Evolutionary conservation across 768 basidiomycete genomes (phyloP).

Genomic region (Butyriboletus loyo): DNA sequence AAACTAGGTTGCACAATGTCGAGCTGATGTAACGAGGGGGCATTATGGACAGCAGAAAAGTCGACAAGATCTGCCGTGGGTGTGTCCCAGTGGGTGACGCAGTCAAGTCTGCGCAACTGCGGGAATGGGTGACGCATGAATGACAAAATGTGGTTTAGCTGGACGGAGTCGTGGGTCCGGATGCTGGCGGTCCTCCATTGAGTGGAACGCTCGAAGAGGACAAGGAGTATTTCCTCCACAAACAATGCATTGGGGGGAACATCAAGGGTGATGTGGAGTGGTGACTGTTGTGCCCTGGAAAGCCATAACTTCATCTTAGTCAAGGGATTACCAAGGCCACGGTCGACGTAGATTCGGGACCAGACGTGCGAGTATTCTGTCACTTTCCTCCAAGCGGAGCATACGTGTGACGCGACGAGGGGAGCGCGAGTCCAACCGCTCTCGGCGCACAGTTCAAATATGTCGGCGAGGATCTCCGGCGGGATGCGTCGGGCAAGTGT

Average conservation of each 20-base stretch:
- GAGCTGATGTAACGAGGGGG: constrained; percentile 35
- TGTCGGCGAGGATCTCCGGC: constrained; percentile 49
- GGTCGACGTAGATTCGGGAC: constrained; percentile 54
- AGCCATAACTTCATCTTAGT: constrained; percentile 51
- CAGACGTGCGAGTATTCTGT: constrained; percentile 51
- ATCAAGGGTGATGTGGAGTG: constrained; percentile 45
- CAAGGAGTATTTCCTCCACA: constrained; percentile 35
- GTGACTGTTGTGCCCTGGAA: constrained; percentile 40
- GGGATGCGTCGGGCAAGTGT: constrained; percentile 58
- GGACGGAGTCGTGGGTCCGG: constrained; percentile 34
- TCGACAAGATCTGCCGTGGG: constrained; percentile 19
- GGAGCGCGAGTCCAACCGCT: constrained; percentile 55
- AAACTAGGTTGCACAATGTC: constrained; percentile 35
- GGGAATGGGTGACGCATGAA: constrained; percentile 36
- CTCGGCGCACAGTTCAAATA: constrained; percentile 50
- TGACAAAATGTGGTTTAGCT: constrained; percentile 39
- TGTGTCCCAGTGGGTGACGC: constrained; percentile 30
- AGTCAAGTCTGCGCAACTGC: constrained; percentile 35
- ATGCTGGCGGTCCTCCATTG: constrained; percentile 48
- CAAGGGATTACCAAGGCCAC: constrained; percentile 40
- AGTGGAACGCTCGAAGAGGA: constrained; percentile 37
- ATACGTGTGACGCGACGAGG: constrained; percentile 55
- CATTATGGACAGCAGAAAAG: constrained; percentile 32
- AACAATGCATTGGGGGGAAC: constrained; percentile 29
- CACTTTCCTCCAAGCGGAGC: constrained; percentile 56